A percentile compares a stretch with the other conserved stretches of the same genome.
These are phyloP conservation scores for Leccinum incarnatum DNA, from an alignment of 768 basidiomycete species.

Conservation along the genomic window DNA sequence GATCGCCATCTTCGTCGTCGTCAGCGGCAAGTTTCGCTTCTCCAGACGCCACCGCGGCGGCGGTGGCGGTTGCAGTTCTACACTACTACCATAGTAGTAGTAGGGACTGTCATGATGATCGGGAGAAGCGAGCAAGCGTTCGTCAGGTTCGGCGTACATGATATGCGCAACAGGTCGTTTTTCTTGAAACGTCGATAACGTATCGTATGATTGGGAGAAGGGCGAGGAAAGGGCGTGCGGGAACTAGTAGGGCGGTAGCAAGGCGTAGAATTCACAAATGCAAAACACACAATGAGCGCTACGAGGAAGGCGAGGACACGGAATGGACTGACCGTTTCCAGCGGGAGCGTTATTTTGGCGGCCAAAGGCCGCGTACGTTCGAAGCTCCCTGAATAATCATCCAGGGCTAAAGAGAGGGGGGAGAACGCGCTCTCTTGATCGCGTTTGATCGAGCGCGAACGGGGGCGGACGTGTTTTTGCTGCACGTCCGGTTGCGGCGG, in stretches of 20 bases:
- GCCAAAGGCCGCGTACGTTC: conserved; percentile 14
- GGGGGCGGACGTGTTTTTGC: conserved; percentile 1
- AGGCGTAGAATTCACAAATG: neutral
- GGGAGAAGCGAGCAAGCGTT: neutral
- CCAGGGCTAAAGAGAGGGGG: neutral
- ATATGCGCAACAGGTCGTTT: conserved; percentile 11
- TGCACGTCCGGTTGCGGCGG: neutral
- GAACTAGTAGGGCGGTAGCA: conserved; percentile 3
- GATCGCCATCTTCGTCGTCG: neutral
- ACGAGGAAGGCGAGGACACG: neutral
- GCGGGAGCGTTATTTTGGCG: conserved; percentile 18
- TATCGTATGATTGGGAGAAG: conserved; percentile 11
- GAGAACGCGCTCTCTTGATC: neutral
- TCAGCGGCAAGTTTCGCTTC: conserved; percentile 13
- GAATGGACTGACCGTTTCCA: conserved; percentile 9
- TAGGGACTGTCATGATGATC: neutral
- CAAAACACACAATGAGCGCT: neutral
- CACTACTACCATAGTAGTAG: neutral
- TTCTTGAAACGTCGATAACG: conserved; percentile 7
- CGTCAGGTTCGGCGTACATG: conserved; percentile 19
- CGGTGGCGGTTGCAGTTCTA: neutral
- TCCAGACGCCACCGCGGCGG: conserved; percentile 1
- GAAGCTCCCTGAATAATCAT: conserved; percentile 7
- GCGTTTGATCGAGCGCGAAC: conserved; percentile 17
- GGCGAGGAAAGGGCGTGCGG: conserved; percentile 4